Conservation (phyloP, 2,329 filamentous ascomycete species). For the Huntiella bhutanensis region DNA sequence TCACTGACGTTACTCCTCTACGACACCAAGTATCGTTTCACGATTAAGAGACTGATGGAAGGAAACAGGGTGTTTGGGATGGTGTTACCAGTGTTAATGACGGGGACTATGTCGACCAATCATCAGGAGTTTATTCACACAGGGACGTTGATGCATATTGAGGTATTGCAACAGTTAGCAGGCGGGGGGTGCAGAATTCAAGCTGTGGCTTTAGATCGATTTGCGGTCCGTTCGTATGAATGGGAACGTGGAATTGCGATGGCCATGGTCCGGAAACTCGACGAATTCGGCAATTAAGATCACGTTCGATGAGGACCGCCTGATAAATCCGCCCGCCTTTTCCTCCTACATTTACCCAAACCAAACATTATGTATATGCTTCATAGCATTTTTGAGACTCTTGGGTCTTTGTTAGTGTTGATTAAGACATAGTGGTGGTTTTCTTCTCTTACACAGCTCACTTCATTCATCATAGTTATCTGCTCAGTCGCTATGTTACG, state of each 20-base stretch:
- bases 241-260: slow-evolving; percentile 60
- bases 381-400: too few relatives aligned
- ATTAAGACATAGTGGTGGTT: too few relatives aligned
- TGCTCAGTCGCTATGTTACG: too few relatives aligned
- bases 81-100: slow-evolving; percentile 44
- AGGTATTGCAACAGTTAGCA: slow-evolving; percentile 51
- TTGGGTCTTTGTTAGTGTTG: too few relatives aligned
- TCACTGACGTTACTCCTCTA: slow-evolving; percentile 78
- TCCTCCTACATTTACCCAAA: too few relatives aligned
- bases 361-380: too few relatives aligned
- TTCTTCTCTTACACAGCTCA: too few relatives aligned
- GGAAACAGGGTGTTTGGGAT: slow-evolving; percentile 66
- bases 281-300: too few relatives aligned
- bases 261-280: slow-evolving; percentile 20
- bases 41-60: slow-evolving; percentile 63
- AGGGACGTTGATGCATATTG: slow-evolving; percentile 61
- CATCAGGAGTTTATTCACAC: slow-evolving; percentile 43
- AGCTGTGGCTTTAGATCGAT: slow-evolving; percentile 56
- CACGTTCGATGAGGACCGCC: too few relatives aligned
- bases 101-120: slow-evolving; percentile 20
- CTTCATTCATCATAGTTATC: too few relatives aligned
- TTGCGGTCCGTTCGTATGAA: slow-evolving; percentile 47
- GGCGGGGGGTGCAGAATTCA: slow-evolving; percentile 73
- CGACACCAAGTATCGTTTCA: slow-evolving; percentile 72
- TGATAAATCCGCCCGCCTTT: too few relatives aligned